A percentile compares a stretch with the other conserved stretches of the same genome.
Conservation (phyloP, 2,329 filamentous ascomycete genomes). For the Mycosphaerella arachidis region DNA sequence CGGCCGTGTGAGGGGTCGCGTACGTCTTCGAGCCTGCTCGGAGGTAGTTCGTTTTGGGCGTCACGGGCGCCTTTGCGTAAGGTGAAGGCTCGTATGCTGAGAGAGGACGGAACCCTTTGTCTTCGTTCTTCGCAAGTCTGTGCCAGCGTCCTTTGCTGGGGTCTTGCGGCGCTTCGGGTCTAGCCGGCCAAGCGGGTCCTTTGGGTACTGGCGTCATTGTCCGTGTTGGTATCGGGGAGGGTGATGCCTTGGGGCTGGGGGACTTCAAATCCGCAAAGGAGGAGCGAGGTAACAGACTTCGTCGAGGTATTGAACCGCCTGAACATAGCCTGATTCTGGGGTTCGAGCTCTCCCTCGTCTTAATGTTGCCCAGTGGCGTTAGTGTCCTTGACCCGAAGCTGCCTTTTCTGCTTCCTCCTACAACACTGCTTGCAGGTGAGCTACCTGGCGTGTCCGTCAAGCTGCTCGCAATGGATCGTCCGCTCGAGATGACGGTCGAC, state of each 20-base stretch:
- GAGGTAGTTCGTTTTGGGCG: constrained; percentile 28
- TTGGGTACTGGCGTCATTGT: constrained; percentile 7
- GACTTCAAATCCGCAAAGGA: constrained; percentile 16
- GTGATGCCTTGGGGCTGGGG: constrained; percentile 15
- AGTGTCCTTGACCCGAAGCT: constrained; percentile 47
- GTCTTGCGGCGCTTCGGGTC: constrained; percentile 15
- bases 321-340: constrained; percentile 13
- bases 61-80: constrained; percentile 31
- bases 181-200: constrained; percentile 11
- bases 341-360: constrained; percentile 18
- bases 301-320: constrained; percentile 16
- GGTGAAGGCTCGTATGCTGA: constrained; percentile 33
- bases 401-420: constrained; percentile 49
- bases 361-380: constrained; percentile 26
- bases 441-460: constrained; percentile 57
- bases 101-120: constrained; percentile 31
- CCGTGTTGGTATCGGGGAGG: constrained; percentile 21
- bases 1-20: constrained; percentile 6
- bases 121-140: constrained; percentile 17
- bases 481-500: constrained; percentile 83
- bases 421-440: constrained; percentile 63
- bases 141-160: constrained; percentile 26
- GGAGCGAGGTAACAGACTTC: constrained; percentile 16
- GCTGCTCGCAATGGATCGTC: constrained; percentile 67
- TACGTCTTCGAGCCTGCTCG: constrained; percentile 15